phyloP scores from a whole-genome alignment of 2,329 filamentous ascomycete genomes.

The Mollisia scopiformis region DNA sequence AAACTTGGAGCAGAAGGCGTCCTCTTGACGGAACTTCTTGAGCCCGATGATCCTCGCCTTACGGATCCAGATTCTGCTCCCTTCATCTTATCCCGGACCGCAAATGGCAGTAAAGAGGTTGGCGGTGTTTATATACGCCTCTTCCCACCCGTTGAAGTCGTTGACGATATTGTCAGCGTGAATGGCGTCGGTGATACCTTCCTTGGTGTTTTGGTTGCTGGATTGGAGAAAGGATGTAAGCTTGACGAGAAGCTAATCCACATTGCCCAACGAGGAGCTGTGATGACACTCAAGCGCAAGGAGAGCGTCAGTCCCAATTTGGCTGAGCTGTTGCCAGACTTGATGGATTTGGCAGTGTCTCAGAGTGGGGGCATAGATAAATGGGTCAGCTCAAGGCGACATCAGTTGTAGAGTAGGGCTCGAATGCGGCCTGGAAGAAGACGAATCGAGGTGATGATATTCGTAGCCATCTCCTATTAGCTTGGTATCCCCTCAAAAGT shows the following conservation, averaged over 20 bases:
- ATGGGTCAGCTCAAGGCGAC: neutral
- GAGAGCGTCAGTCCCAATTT: conserved; percentile 66
- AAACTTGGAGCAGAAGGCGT: conserved; percentile 71
- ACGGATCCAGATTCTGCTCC: conserved; percentile 61
- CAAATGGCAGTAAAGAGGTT: conserved; percentile 53
- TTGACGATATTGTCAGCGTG: conserved; percentile 80
- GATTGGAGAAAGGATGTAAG: conserved; percentile 57
- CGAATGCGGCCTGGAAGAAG: too few species aligned
- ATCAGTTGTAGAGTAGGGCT: neutral
- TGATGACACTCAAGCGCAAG: conserved; percentile 74
- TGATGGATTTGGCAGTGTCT: conserved; percentile 16
- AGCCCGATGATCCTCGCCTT: conserved; percentile 68
- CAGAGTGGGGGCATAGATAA: neutral
- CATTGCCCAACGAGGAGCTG: conserved; percentile 80
- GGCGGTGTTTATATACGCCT: conserved; percentile 84
- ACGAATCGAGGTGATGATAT: too few species aligned
- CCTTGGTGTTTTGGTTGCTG: conserved; percentile 81
- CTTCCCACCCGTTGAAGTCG: conserved; percentile 59
- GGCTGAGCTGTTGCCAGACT: conserved; percentile 29
- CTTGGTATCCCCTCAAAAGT: too few species aligned
- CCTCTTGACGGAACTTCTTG: conserved; percentile 73
- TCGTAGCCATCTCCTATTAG: too few species aligned
- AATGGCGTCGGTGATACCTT: conserved; percentile 97
- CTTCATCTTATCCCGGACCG: conserved; percentile 71
- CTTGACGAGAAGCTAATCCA: conserved; percentile 65